phyloP scores from a whole-genome alignment of 1,139 yeast species.

The Yarrowia galli region DNA sequence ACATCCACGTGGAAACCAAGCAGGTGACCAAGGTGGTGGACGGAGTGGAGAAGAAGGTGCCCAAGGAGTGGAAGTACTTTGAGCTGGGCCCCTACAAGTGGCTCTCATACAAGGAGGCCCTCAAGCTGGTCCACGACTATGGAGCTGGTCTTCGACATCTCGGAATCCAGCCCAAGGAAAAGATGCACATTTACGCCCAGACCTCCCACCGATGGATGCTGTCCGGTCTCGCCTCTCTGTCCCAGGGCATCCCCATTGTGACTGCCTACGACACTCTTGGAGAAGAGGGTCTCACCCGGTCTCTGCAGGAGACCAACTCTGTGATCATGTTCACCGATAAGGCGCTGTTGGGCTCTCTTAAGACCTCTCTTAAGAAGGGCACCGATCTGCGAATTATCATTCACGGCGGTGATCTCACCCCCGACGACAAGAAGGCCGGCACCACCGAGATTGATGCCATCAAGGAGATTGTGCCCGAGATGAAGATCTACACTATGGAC shows the following conservation, averaged over 20 bases:
- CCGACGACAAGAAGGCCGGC: slow-evolving; percentile 66
- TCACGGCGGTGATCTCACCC: slow-evolving; percentile 68
- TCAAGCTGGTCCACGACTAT: slow-evolving; percentile 58
- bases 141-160: slow-evolving; percentile 79
- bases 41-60: slow-evolving; percentile 73
- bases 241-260: slow-evolving; percentile 84
- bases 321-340: slow-evolving; percentile 85
- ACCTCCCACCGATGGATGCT: slow-evolving; percentile 91
- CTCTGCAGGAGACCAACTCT: slow-evolving; percentile 81
- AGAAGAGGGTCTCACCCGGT: slow-evolving; percentile 86
- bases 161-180: slow-evolving; percentile 75
- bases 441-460: slow-evolving; percentile 71
- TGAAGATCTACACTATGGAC: slow-evolving; percentile 67
- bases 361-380: slow-evolving; percentile 76
- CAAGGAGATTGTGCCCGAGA: slow-evolving; percentile 74
- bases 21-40: slow-evolving; percentile 75
- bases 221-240: slow-evolving; percentile 75
- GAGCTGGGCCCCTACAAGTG: slow-evolving; percentile 78
- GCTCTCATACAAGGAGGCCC: slow-evolving; percentile 67
- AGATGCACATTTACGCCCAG: slow-evolving; percentile 82
- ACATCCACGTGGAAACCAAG: slow-evolving; percentile 78
- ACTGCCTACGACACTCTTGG: slow-evolving; percentile 98
- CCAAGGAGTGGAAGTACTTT: slow-evolving; percentile 86
- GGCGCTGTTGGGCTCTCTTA: slow-evolving; percentile 66
- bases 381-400: slow-evolving; percentile 69